Base-by-base conservation (phyloP, 2,329 filamentous ascomycete species). In the Geoglossum cookeanum region DNA sequence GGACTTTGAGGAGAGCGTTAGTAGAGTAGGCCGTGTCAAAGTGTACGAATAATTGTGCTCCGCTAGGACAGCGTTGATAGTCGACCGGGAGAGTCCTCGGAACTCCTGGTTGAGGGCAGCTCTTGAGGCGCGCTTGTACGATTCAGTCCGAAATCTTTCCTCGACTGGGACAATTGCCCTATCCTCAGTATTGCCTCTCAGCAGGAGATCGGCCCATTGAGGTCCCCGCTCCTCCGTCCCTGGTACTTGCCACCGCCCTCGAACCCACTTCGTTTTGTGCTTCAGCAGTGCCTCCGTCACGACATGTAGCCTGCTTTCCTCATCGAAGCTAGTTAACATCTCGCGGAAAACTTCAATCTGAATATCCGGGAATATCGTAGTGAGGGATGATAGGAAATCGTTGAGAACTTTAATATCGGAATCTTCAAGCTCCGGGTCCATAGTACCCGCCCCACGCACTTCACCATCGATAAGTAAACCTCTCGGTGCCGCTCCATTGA, bases 341-440 rank as follows among this genome's bases (percentile, higher is more conserved):
- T 91, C 86, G 49, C 86, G 79, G 65, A 92, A 87, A 17, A 90
- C 86, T 62, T 90, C 85, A 59, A 86, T 75, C 68, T 88, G 84
- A n/a, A 90, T 75, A 68, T 90, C 80, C 32, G 87, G 87, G 62
- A 92, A 92, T 7, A 90, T 76, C 53, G 79, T 79, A 27, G 81
- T 79, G 48, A 92, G 77, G 11, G 77, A 79, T 59, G 79, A 78
- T 61, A 92, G 78, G 63, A 80, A 77, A 55, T 74, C 73, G 70
- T 91, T 91, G 54, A 91, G 75, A 59, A 84, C 79, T 62, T 78
- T 74, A 29, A 89, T 74, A 63, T 87, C 78, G 44, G 78, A 77
- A 39, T 77, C 71, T 59, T 83, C 78, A 61, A 72, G 30, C 8
- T 48, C 37, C 42, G 32, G 49, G 11, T 53, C 3, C 49, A 53